Conservation (phyloP, 192 early-diverging fungal species). For the Coemansia sp. region DNA sequence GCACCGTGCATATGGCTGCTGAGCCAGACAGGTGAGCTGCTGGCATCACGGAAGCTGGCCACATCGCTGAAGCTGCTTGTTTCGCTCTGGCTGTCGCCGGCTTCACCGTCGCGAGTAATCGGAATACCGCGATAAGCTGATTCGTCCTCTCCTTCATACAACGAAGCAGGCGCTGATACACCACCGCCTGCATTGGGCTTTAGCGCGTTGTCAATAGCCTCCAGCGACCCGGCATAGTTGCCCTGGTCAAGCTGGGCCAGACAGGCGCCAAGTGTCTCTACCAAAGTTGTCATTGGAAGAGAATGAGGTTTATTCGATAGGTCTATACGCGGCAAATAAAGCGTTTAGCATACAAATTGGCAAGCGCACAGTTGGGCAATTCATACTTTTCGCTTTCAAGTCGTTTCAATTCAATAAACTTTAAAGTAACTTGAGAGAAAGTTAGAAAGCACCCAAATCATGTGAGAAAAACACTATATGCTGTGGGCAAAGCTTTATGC, state of each 20-base stretch:
- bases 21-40: slow-evolving; percentile 45
- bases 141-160: slow-evolving; percentile 2
- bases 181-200: background rate
- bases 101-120: background rate
- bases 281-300: slow-evolving; percentile 2
- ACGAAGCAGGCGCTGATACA: background rate
- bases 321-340: too few species aligned
- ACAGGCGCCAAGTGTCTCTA: slow-evolving; percentile 37
- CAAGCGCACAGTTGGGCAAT: too few species aligned
- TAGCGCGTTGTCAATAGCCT: slow-evolving; percentile 16
- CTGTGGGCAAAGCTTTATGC: too few species aligned
- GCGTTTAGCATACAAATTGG: too few species aligned
- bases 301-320: too few species aligned
- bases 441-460: too few species aligned
- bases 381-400: too few species aligned
- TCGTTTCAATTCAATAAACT: too few species aligned
- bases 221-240: slow-evolving; percentile 37
- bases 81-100: slow-evolving; percentile 18
- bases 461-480: too few species aligned
- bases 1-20: background rate
- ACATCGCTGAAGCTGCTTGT: slow-evolving; percentile 36
- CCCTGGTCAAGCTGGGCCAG: slow-evolving; percentile 31
- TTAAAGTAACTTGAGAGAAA: too few species aligned
- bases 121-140: background rate
- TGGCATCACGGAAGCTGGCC: slow-evolving; percentile 44